These are phyloP conservation scores for Citrus australasica DNA, from an alignment of 345 rosid species.

Conservation along the genomic window DNA sequence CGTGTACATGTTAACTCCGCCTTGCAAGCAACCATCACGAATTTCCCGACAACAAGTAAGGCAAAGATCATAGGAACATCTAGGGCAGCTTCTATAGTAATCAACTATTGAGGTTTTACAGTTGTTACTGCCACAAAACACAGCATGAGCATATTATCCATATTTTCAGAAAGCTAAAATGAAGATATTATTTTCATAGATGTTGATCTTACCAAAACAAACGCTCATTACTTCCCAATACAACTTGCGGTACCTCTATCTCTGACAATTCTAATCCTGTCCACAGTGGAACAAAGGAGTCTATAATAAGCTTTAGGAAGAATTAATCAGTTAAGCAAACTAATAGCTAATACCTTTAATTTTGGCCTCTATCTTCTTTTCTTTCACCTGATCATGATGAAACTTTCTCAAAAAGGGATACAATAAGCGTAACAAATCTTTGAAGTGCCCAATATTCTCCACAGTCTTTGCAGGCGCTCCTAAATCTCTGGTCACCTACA, in stretches of 20 bases:
- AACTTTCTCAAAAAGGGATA: conserved; percentile 48
- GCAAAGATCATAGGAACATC: conserved; percentile 52
- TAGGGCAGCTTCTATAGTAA: conserved; percentile 49
- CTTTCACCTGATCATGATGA: conserved; percentile 41
- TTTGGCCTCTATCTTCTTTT: conserved; percentile 44
- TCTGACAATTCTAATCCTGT: conserved; percentile 16
- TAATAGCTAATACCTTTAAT: conserved; percentile 21
- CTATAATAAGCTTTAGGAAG: too few species aligned
- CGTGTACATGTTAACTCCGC: conserved; percentile 22
- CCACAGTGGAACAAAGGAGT: background rate
- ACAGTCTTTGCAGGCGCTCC: conserved; percentile 2
- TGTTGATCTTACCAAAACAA: conserved; percentile 41
- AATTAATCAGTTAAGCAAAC: too few species aligned
- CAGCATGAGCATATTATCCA: background rate
- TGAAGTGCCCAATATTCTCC: conserved; percentile 28
- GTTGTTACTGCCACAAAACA: conserved; percentile 38
- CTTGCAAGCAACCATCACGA: conserved; percentile 41
- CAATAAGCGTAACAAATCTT: conserved; percentile 32
- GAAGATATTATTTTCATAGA: background rate
- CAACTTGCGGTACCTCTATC: conserved; percentile 20
- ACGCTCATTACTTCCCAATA: conserved; percentile 32
- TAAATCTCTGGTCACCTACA: conserved; percentile 4
- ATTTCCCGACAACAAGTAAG: conserved; percentile 57
- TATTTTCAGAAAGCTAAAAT: background rate
- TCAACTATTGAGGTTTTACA: conserved; percentile 63